phyloP scores from a whole-genome alignment of 1,139 yeast species.

The Sugiyamaella sp. region DNA sequence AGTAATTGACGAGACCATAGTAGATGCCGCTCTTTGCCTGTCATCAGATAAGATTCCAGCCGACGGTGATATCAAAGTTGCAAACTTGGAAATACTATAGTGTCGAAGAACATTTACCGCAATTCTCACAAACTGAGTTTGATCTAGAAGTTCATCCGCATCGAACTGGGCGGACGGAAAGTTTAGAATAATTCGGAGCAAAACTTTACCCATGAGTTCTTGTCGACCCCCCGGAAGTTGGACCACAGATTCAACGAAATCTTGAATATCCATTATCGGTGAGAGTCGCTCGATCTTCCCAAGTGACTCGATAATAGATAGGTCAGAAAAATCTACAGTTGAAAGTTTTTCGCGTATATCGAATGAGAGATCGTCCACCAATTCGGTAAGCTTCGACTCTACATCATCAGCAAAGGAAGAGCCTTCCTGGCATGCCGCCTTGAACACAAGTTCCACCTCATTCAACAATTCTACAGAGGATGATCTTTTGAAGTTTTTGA shows the following conservation, averaged over 20 bases:
- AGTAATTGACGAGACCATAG: conserved; percentile 4
- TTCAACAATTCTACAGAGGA: conserved; percentile 32
- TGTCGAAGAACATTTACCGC: conserved; percentile 28
- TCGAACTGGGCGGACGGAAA: conserved; percentile 6
- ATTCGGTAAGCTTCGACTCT: conserved; percentile 13
- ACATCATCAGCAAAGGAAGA: conserved; percentile 13
- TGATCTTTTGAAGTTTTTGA: conserved; percentile 33
- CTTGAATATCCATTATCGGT: conserved; percentile 27
- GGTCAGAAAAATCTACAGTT: conserved; percentile 21
- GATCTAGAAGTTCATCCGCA: neutral
- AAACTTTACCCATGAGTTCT: conserved; percentile 3
- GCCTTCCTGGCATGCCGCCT: conserved; percentile 10
- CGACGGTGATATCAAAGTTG: conserved; percentile 22
- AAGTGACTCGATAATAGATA: conserved; percentile 25
- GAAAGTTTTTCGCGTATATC: conserved; percentile 25
- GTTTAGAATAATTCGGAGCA: neutral
- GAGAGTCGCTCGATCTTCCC: conserved; percentile 28
- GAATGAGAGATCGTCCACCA: conserved; percentile 30
- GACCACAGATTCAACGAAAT: conserved; percentile 23
- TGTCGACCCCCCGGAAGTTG: conserved; percentile 23
- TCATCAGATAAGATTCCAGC: neutral
- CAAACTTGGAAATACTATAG: conserved; percentile 33
- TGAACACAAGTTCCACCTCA: conserved; percentile 22
- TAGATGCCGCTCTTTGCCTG: conserved; percentile 4
- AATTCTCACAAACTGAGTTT: conserved; percentile 16